phyloP scores from a whole-genome alignment of 2,329 filamentous ascomycete genomes.

The Nigrospora oryzae region DNA sequence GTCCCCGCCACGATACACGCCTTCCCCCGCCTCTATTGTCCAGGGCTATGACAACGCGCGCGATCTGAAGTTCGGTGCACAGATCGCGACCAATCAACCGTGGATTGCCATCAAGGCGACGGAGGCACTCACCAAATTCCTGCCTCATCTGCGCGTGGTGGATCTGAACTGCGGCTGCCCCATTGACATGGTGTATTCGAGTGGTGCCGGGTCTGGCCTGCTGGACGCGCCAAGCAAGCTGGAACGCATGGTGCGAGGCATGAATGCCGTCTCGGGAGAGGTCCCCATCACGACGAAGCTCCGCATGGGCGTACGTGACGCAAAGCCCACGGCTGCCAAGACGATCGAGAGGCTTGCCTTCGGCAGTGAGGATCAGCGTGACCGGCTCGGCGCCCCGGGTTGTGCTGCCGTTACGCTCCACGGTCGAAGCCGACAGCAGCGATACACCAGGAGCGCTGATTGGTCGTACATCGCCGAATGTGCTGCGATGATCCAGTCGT shows the following conservation, averaged over 20 bases:
- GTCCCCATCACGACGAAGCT: constrained; percentile 94
- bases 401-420: constrained; percentile 95
- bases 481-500: constrained; percentile 70
- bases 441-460: constrained; percentile 87
- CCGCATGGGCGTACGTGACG: constrained; percentile 79
- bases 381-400: constrained; percentile 66
- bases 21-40: constrained; percentile 46
- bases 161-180: constrained; percentile 97
- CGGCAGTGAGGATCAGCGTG: constrained; percentile 64
- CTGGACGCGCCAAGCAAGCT: constrained; percentile 84
- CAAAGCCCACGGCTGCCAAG: constrained; percentile 69
- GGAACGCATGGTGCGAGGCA: constrained; percentile 89
- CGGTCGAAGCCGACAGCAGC: constrained; percentile 85
- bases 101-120: constrained; percentile 86
- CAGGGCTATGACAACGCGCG: constrained; percentile 72
- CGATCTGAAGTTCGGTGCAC: constrained; percentile 83
- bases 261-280: constrained; percentile 87
- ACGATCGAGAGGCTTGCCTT: constrained; percentile 77
- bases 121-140: constrained; percentile 66
- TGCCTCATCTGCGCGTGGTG: constrained; percentile 80
- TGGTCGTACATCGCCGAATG: constrained; percentile 93
- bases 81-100: constrained; percentile 87
- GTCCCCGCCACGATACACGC: constrained; percentile 58
- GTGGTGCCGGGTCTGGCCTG: constrained; percentile 82
- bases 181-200: constrained; percentile 85